A percentile compares a stretch with the other conserved stretches of the same genome.
phyloP scores from a whole-genome alignment of 2,329 filamentous ascomycete species.

The Penicillium sp. region DNA sequence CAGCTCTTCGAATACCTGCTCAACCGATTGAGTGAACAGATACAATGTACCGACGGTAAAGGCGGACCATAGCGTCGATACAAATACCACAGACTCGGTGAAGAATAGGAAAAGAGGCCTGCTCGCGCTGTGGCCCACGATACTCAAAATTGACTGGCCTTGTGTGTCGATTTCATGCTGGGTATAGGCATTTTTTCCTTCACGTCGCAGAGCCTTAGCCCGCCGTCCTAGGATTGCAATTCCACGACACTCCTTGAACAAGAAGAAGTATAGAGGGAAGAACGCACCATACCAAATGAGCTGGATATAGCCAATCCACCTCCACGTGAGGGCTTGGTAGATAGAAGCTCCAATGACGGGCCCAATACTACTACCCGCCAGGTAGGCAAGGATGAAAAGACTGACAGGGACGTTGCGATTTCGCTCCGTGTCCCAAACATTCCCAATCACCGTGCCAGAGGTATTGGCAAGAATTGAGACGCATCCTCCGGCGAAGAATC shows the following conservation, averaged over 20 bases:
- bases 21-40: slow-evolving; percentile 44
- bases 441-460: slow-evolving; percentile 27
- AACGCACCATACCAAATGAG: slow-evolving; percentile 39
- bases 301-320: slow-evolving; percentile 45
- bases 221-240: slow-evolving; percentile 40
- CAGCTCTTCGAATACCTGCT: slow-evolving; percentile 40
- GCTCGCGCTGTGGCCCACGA: slow-evolving; percentile 37
- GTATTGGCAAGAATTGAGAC: slow-evolving; percentile 41
- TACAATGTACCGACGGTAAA: slow-evolving; percentile 47
- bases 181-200: slow-evolving; percentile 27
- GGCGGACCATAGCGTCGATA: slow-evolving; percentile 44
- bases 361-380: slow-evolving; percentile 45
- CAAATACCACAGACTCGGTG: slow-evolving; percentile 45
- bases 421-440: slow-evolving; percentile 34
- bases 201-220: slow-evolving; percentile 34
- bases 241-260: slow-evolving; percentile 43
- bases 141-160: slow-evolving; percentile 21
- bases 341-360: slow-evolving; percentile 45
- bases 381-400: slow-evolving; percentile 42
- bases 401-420: slow-evolving; percentile 41
- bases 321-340: slow-evolving; percentile 20
- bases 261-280: slow-evolving; percentile 40
- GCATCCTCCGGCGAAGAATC: slow-evolving; percentile 46
- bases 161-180: slow-evolving; percentile 37
- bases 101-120: slow-evolving; percentile 38